A percentile compares a stretch with the other conserved stretches of the same genome.
phyloP scores from a whole-genome alignment of 306 rosid genomes.

The Rosa multiflora region DNA sequence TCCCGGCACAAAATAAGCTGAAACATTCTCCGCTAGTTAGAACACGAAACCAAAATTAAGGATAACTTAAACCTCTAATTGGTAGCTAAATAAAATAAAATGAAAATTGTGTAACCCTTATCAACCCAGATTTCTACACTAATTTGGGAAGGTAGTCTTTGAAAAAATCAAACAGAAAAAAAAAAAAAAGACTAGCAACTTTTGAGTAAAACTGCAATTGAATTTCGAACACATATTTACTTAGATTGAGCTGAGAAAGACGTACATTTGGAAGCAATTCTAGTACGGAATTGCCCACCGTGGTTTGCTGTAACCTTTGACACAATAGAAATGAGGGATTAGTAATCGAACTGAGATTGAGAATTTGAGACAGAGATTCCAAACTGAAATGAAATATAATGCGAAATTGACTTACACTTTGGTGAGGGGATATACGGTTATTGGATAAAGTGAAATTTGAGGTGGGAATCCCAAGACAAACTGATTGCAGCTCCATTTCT shows the following conservation, averaged over 20 bases:
- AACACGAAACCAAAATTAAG: background rate
- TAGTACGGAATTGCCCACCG: background rate
- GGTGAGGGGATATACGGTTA: background rate
- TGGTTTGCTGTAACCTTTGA: constrained; percentile 19
- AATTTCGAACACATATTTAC: background rate
- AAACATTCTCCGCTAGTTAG: background rate
- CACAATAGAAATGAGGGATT: background rate
- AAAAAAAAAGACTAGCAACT: too few species aligned
- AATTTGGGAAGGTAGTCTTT: background rate
- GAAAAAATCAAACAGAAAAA: background rate
- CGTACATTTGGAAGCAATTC: constrained; percentile 23
- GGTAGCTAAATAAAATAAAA: background rate
- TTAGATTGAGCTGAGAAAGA: background rate
- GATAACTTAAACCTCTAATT: background rate
- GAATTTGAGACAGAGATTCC: background rate
- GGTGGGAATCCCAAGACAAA: constrained; percentile 19
- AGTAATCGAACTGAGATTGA: background rate
- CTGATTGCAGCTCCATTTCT: constrained; percentile 30
- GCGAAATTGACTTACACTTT: constrained; percentile 21
- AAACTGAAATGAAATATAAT: background rate
- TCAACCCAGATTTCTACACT: background rate
- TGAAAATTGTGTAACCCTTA: background rate
- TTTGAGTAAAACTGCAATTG: background rate
- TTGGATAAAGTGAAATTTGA: background rate
- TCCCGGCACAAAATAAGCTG: constrained; percentile 34